These are phyloP conservation scores for Russula sp. DNA, from an alignment of 768 basidiomycete genomes.

Conservation along the genomic window DNA sequence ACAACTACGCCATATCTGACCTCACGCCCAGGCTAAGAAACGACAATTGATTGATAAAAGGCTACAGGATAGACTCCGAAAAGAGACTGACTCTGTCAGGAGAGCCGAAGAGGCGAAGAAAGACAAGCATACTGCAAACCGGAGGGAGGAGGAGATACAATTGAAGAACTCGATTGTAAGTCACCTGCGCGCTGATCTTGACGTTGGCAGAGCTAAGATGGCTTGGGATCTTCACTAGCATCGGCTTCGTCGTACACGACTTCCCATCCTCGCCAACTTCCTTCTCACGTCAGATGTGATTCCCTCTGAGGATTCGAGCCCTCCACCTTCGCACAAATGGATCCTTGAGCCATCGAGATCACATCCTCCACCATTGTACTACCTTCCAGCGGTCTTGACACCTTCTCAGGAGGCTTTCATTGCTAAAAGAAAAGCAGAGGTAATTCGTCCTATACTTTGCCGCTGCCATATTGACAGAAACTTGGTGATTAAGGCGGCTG, in stretches of 20 bases:
- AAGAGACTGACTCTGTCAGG: conserved; percentile 82
- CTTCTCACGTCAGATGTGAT: conserved; percentile 68
- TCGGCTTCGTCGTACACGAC: conserved; percentile 63
- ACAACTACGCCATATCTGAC: not conserved
- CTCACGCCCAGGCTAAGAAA: conserved; percentile 61
- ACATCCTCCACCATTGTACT: conserved; percentile 74
- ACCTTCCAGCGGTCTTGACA: conserved; percentile 63
- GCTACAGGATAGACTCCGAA: conserved; percentile 76
- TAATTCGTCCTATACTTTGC: conserved; percentile 27
- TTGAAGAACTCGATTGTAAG: conserved; percentile 76
- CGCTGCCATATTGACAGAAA: not conserved
- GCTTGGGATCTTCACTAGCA: conserved; percentile 38
- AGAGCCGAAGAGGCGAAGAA: conserved; percentile 82
- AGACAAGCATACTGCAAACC: conserved; percentile 66
- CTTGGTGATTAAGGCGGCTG: conserved; percentile 42
- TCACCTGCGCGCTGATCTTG: conserved; percentile 18
- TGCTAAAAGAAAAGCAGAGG: conserved; percentile 55
- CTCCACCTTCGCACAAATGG: conserved; percentile 31
- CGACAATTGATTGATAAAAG: conserved; percentile 77
- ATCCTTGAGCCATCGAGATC: conserved; percentile 50
- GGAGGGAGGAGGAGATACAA: conserved; percentile 78
- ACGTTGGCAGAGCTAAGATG: not conserved
- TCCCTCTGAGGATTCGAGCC: conserved; percentile 33
- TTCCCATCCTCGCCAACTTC: conserved; percentile 72
- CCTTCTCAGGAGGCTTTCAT: conserved; percentile 68